phyloP scores from a whole-genome alignment of 2,329 filamentous ascomycete genomes.

The Paramyrothecium roridum region DNA sequence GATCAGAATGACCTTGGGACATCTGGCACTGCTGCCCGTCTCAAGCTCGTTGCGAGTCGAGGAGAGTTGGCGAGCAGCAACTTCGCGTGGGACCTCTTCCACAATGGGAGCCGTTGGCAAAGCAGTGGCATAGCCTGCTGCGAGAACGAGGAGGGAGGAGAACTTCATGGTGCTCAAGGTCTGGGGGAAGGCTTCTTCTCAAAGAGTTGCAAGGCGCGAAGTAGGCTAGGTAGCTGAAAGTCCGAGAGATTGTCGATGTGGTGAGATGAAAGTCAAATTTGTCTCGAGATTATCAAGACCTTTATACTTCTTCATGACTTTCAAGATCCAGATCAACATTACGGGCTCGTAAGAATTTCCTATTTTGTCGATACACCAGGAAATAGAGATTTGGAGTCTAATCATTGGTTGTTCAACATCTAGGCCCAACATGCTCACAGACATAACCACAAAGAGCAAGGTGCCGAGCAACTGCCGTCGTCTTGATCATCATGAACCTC shows the following conservation, averaged over 20 bases:
- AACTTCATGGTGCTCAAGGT: background rate
- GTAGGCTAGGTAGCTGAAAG: background rate
- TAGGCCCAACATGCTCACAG: background rate
- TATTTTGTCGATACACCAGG: background rate
- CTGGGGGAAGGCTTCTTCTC: too few relatives aligned
- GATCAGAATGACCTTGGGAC: slow-evolving; percentile 34
- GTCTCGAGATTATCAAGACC: background rate
- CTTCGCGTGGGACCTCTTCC: background rate
- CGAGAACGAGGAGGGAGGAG: background rate
- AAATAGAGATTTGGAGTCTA: background rate
- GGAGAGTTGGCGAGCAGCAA: slow-evolving; percentile 13
- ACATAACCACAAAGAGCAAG: too few relatives aligned
- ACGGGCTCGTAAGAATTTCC: background rate
- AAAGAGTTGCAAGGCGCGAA: background rate
- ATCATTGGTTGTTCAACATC: background rate
- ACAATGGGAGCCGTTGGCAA: background rate
- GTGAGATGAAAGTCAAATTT: background rate
- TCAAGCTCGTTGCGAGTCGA: slow-evolving; percentile 22
- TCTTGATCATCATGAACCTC: too few relatives aligned
- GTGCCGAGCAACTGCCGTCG: too few relatives aligned
- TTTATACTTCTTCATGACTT: background rate
- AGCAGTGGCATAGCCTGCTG: background rate
- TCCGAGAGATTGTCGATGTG: background rate
- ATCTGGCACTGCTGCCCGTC: slow-evolving; percentile 20
- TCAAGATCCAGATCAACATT: background rate